Evolutionary conservation across 768 basidiomycete genomes (phyloP).

Genomic region (Pulveroboletus sp.): DNA sequence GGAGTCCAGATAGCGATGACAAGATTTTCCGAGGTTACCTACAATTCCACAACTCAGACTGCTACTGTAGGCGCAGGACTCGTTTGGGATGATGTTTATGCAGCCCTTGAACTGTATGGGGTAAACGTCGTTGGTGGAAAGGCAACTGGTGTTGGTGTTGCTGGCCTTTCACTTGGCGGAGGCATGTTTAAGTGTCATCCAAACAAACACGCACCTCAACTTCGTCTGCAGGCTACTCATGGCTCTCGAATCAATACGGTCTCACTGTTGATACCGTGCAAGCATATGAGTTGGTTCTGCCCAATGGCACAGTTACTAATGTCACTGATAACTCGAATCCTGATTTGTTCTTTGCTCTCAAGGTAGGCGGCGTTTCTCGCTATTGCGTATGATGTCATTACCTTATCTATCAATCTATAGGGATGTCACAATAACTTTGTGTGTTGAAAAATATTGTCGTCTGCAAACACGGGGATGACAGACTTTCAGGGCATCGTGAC

Average conservation of each 20-base stretch:
- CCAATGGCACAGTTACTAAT: constrained; percentile 35
- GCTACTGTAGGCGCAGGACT: constrained; percentile 39
- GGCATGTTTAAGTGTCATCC: constrained; percentile 26
- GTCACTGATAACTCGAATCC: constrained; percentile 33
- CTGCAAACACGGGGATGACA: too few species aligned
- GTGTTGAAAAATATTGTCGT: neutral
- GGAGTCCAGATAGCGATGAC: constrained; percentile 56
- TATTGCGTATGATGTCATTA: constrained; percentile 1
- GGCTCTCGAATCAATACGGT: constrained; percentile 58
- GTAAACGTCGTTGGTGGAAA: constrained; percentile 55
- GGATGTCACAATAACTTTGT: constrained; percentile 62
- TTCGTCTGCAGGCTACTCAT: constrained; percentile 48
- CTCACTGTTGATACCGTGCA: constrained; percentile 51
- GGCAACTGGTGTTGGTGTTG: constrained; percentile 56
- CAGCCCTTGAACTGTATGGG: constrained; percentile 38
- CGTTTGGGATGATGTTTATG: constrained; percentile 65
- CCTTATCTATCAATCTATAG: constrained; percentile 26
- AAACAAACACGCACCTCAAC: neutral
- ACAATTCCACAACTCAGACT: constrained; percentile 37
- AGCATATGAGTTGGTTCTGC: constrained; percentile 52
- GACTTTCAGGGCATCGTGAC: constrained; percentile 52
- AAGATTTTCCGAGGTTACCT: constrained; percentile 43
- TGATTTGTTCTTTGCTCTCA: constrained; percentile 41
- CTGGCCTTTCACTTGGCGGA: constrained; percentile 54
- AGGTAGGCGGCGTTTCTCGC: too few species aligned